phyloP scores from a whole-genome alignment of 257 asterid species.

The Leptodermis oblonga region DNA sequence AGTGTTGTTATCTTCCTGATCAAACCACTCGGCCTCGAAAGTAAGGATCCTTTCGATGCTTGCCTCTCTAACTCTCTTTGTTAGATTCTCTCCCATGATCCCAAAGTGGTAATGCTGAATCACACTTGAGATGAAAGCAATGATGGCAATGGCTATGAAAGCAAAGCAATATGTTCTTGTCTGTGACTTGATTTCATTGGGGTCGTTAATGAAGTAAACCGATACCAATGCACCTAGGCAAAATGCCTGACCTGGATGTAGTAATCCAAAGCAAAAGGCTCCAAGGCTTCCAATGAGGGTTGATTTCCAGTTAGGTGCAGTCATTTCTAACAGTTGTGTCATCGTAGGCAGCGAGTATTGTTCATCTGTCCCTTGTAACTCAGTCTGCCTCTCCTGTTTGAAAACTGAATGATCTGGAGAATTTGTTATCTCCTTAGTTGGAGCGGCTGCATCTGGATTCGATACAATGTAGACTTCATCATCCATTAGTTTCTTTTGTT shows the following conservation, averaged over 20 bases:
- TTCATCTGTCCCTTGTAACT: not conserved
- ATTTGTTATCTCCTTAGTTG: not conserved
- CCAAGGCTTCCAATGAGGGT: constrained; percentile 40
- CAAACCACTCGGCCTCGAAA: constrained; percentile 54
- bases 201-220: constrained; percentile 28
- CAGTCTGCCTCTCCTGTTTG: not conserved
- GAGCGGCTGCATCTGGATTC: not conserved
- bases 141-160: constrained; percentile 26
- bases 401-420: constrained; percentile 1
- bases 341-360: constrained; percentile 24
- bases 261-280: constrained; percentile 36
- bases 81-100: constrained; percentile 47
- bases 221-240: constrained; percentile 45
- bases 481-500: constrained; percentile 28
- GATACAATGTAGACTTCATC: constrained; percentile 10
- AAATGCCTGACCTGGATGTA: constrained; percentile 36
- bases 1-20: constrained; percentile 33
- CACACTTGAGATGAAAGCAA: constrained; percentile 33
- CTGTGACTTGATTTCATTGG: constrained; percentile 34
- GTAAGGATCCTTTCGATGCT: constrained; percentile 37
- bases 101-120: constrained; percentile 51
- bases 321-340: constrained; percentile 33
- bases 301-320: constrained; percentile 42
- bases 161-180: constrained; percentile 36
- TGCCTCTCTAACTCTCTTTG: constrained; percentile 34